A percentile compares a stretch with the other conserved stretches of the same genome.
phyloP scores from a whole-genome alignment of 1,284 basidiomycete species.

The Bondarzewia mesenterica region DNA sequence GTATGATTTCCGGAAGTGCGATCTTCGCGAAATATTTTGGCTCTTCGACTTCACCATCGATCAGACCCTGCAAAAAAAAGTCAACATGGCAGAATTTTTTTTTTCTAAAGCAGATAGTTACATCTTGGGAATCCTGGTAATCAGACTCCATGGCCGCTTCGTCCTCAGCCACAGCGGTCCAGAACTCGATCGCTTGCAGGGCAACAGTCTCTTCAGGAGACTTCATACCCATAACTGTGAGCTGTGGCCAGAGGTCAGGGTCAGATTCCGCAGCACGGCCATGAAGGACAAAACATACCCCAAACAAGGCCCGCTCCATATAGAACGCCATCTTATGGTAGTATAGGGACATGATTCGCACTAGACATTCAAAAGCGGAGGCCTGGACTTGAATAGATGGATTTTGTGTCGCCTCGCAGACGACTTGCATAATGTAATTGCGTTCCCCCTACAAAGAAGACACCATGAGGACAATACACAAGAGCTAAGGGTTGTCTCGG shows the following conservation, averaged over 20 bases:
- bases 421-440: conserved; percentile 99
- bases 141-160: conserved; percentile 76
- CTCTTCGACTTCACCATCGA: conserved; percentile 85
- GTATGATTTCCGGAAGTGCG: conserved; percentile 90
- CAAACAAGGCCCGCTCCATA: conserved; percentile 98
- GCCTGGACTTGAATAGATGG: conserved; percentile 76
- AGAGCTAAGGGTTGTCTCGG: conserved; percentile 15
- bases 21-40: conserved; percentile 92
- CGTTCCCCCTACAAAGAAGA: conserved; percentile 72
- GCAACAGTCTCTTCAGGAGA: conserved; percentile 88
- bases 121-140: conserved; percentile 78
- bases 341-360: conserved; percentile 96
- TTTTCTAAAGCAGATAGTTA: no score
- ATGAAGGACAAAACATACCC: conserved; percentile 48
- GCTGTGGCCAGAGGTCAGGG: conserved; percentile 32
- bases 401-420: conserved; percentile 97
- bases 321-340: conserved; percentile 99
- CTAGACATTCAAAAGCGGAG: conserved; percentile 91
- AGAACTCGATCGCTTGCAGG: conserved; percentile 97
- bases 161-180: conserved; percentile 98
- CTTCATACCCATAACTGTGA: conserved; percentile 99
- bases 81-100: not conserved
- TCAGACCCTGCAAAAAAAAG: conserved; percentile 55
- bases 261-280: not conserved
- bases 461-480: conserved; percentile 7